Conservation (phyloP, 2,329 filamentous ascomycete species). For the Madurella fahalii region DNA sequence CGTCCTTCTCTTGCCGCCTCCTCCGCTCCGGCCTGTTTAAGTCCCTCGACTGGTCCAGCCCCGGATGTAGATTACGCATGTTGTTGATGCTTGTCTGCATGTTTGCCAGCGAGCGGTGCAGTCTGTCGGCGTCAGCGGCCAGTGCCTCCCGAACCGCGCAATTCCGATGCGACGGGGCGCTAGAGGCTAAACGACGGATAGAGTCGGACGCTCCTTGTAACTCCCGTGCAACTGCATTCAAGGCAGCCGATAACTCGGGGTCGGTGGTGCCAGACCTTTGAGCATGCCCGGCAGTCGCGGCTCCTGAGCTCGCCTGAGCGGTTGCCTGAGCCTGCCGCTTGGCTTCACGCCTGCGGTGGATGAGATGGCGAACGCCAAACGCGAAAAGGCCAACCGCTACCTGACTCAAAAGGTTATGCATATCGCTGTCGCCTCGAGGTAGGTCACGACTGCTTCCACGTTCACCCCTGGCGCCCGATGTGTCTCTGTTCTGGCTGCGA, state of each 20-base stretch:
- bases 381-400: conserved; percentile 22
- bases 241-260: conserved; percentile 20
- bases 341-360: conserved; percentile 17
- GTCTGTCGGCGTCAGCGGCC: conserved; percentile 16
- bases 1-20: not conserved
- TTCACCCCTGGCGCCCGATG: conserved; percentile 3
- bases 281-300: not conserved
- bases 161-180: conserved; percentile 14
- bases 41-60: not conserved
- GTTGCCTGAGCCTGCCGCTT: not conserved
- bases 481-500: conserved; percentile 2
- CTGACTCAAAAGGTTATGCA: conserved; percentile 23
- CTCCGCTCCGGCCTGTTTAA: not conserved
- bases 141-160: conserved; percentile 21
- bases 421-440: conserved; percentile 14
- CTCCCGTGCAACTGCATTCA: conserved; percentile 20
- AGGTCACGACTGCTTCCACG: conserved; percentile 5
- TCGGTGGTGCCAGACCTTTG: not conserved
- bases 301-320: not conserved
- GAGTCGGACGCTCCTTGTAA: conserved; percentile 17
- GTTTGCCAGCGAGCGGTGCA: conserved; percentile 16
- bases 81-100: conserved; percentile 22
- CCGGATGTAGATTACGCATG: conserved; percentile 23
- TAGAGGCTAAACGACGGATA: conserved; percentile 12
- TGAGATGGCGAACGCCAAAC: conserved; percentile 20